These are phyloP conservation scores for Gossypium anomalum DNA, from an alignment of 345 rosid genomes.

Conservation along the genomic window DNA sequence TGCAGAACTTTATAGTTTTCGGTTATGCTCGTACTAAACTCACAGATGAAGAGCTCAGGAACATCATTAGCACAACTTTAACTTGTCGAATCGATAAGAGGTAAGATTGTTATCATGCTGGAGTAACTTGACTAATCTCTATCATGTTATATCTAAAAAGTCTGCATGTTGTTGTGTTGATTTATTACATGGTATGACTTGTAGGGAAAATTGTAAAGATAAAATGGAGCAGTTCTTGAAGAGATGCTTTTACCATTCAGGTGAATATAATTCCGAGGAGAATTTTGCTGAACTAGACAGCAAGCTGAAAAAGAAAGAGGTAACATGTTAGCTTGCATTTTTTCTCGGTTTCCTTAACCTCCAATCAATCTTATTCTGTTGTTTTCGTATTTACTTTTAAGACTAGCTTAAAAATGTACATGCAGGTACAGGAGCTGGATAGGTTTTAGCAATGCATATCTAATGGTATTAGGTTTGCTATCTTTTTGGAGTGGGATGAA, in stretches of 20 bases:
- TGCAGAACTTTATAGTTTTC: slow-evolving; percentile 59
- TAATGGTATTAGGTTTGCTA: background rate
- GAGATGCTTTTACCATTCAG: slow-evolving; percentile 82
- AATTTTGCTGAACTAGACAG: slow-evolving; percentile 59
- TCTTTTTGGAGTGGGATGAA: background rate
- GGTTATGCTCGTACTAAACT: slow-evolving; percentile 77
- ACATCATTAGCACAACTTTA: slow-evolving; percentile 63
- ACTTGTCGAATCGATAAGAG: slow-evolving; percentile 86
- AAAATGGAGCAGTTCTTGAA: slow-evolving; percentile 78
- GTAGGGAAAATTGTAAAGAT: slow-evolving; percentile 77
- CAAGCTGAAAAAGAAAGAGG: slow-evolving; percentile 85
- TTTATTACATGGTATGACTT: slow-evolving; percentile 2
- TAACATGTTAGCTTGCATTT: slow-evolving; percentile 3
- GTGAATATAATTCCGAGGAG: slow-evolving; percentile 74
- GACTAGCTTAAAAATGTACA: background rate
- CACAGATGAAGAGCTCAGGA: slow-evolving; percentile 75
- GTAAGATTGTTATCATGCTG: slow-evolving; percentile 24
- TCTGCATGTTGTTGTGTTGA: background rate
- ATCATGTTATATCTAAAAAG: background rate
- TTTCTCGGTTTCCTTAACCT: background rate
- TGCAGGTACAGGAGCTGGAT: background rate
- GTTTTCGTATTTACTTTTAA: background rate
- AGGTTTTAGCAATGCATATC: background rate
- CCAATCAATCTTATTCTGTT: background rate
- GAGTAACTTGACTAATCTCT: background rate